Evolutionary conservation across 2,329 filamentous ascomycete genomes (phyloP).

Genomic region (Alternaria dauci): DNA sequence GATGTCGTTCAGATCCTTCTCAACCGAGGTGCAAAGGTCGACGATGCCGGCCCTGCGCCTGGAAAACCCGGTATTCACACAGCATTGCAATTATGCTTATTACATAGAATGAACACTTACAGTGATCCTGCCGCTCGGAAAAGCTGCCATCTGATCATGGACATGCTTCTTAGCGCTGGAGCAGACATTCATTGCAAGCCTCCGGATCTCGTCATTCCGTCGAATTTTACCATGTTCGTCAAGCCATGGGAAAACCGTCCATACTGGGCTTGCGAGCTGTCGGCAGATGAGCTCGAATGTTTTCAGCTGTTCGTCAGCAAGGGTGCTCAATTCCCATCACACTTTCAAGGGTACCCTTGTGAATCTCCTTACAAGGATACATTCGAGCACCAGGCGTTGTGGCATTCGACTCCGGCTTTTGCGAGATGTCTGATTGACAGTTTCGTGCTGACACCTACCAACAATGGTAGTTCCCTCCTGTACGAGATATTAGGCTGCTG

Average conservation of each 20-base stretch:
- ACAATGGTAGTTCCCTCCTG: conserved; percentile 33
- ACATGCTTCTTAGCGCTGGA: conserved; percentile 42
- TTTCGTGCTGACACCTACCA: conserved; percentile 13
- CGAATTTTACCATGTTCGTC: conserved; percentile 39
- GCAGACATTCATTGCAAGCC: conserved; percentile 36
- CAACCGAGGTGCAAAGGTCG: conserved; percentile 38
- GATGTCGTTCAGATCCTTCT: conserved; percentile 43
- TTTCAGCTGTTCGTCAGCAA: conserved; percentile 37
- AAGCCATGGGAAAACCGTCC: conserved; percentile 39
- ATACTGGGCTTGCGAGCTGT: conserved; percentile 35
- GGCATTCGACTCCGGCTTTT: conserved; percentile 41
- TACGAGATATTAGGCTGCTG: conserved; percentile 44
- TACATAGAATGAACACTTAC: conserved; percentile 33
- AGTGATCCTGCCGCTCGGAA: conserved; percentile 19
- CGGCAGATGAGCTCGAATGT: conserved; percentile 35
- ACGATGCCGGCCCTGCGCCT: conserved; percentile 28
- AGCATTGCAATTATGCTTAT: conserved; percentile 40
- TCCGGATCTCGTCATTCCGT: conserved; percentile 19
- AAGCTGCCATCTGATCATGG: conserved; percentile 35
- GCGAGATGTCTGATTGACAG: conserved; percentile 37
- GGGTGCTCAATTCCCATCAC: conserved; percentile 32
- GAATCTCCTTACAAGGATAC: conserved; percentile 24
- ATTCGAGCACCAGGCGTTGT: conserved; percentile 45
- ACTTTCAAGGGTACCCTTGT: conserved; percentile 38
- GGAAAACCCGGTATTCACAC: conserved; percentile 20